A percentile compares a stretch with the other conserved stretches of the same genome.
Evolutionary conservation across 148 eudicot species (phyloP).

Genomic region (Rhododendron molle): DNA sequence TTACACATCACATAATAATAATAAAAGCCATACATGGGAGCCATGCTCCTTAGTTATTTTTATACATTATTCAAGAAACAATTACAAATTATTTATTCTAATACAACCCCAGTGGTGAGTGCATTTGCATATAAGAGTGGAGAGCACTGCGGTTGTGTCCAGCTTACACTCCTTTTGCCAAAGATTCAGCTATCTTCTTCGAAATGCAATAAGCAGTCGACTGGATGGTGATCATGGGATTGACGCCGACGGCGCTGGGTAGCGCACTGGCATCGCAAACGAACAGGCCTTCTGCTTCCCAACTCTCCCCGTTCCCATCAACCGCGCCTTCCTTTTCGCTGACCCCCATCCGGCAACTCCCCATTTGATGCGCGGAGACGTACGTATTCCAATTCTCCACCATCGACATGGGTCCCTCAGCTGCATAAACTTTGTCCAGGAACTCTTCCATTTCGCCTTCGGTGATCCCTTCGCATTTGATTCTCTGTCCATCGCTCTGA

Average conservation of each 20-base stretch:
- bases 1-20: too few relatives aligned
- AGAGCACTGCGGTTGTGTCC: neutral
- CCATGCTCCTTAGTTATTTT: too few relatives aligned
- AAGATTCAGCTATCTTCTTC: constrained; percentile 40
- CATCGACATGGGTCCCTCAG: constrained; percentile 40
- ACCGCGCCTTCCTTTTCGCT: constrained; percentile 54
- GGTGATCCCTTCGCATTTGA: constrained; percentile 41
- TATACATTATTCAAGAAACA: too few relatives aligned
- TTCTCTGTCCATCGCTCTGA: constrained; percentile 53
- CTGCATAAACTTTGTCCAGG: constrained; percentile 43
- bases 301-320: constrained; percentile 75
- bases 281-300: constrained; percentile 77
- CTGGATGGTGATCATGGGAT: constrained; percentile 88
- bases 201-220: constrained; percentile 73
- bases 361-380: constrained; percentile 80
- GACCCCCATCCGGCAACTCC: constrained; percentile 82
- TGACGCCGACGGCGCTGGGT: constrained; percentile 75
- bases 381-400: constrained; percentile 50
- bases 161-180: constrained; percentile 16
- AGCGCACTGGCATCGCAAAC: constrained; percentile 77
- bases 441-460: constrained; percentile 49
- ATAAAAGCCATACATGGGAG: too few relatives aligned
- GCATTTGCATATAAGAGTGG: too few relatives aligned
- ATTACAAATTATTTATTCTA: too few relatives aligned
- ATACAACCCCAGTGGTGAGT: too few relatives aligned